Conservation (phyloP, 2,329 filamentous ascomycete species). For the Trichophyton benhamiae region DNA sequence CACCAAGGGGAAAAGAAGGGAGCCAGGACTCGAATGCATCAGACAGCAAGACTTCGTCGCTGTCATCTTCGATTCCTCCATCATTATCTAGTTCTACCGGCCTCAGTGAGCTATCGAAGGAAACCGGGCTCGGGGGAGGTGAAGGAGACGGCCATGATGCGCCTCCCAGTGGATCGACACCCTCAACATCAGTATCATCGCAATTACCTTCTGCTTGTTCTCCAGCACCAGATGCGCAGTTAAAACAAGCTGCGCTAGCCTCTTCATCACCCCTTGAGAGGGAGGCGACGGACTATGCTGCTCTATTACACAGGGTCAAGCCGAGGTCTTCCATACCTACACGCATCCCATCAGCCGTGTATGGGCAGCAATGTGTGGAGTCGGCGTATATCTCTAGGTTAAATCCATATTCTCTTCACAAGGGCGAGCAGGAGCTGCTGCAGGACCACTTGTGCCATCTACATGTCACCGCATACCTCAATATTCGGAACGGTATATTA, state of each 20-base stretch:
- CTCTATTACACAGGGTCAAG: conserved; percentile 41
- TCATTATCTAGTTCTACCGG: conserved; percentile 12
- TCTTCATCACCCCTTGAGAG: conserved; percentile 3
- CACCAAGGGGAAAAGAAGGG: background rate
- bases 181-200: conserved; percentile 19
- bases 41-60: background rate
- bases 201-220: conserved; percentile 16
- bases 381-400: conserved; percentile 82
- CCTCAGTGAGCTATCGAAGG: conserved; percentile 15
- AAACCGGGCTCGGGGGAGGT: conserved; percentile 10
- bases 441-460: conserved; percentile 70
- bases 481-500: conserved; percentile 88
- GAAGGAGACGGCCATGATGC: conserved; percentile 20
- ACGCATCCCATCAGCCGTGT: conserved; percentile 58
- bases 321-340: conserved; percentile 76
- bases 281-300: background rate
- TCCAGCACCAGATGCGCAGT: conserved; percentile 7
- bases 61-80: background rate
- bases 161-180: conserved; percentile 21
- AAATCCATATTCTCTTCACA: conserved; percentile 78
- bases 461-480: conserved; percentile 90
- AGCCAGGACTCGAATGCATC: conserved; percentile 1
- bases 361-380: conserved; percentile 80
- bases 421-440: conserved; percentile 69
- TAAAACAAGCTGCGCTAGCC: conserved; percentile 12